phyloP scores from a whole-genome alignment of 148 eudicot species.

The Simmondsia chinensis region DNA sequence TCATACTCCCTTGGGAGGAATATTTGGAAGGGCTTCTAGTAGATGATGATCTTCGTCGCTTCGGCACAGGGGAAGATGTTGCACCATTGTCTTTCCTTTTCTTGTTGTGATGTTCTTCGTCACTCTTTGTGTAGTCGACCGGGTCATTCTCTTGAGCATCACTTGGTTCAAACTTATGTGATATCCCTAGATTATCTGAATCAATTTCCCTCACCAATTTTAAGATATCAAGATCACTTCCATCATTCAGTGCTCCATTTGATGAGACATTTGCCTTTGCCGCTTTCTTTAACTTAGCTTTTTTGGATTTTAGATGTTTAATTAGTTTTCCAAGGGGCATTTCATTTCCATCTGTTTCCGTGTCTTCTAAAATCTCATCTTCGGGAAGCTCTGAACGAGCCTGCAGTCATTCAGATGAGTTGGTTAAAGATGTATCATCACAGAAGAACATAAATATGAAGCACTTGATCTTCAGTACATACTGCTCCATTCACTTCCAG shows the following conservation, averaged over 20 bases:
- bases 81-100: constrained; percentile 39
- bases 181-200: constrained; percentile 39
- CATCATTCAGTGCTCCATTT: constrained; percentile 30
- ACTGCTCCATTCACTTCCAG: constrained; percentile 71
- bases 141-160: constrained; percentile 45
- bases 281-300: constrained; percentile 50
- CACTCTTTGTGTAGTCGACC: constrained; percentile 14
- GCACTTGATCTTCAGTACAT: constrained; percentile 23
- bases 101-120: constrained; percentile 29
- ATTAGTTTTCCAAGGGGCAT: constrained; percentile 82
- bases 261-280: constrained; percentile 32
- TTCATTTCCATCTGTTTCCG: constrained; percentile 75
- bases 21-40: constrained; percentile 22
- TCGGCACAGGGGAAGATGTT: constrained; percentile 45
- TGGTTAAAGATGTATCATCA: constrained; percentile 5
- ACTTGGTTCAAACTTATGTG: constrained; percentile 49
- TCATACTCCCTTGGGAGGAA: constrained; percentile 20
- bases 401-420: constrained; percentile 25
- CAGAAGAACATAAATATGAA: constrained; percentile 6
- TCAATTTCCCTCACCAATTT: constrained; percentile 77
- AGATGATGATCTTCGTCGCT: constrained; percentile 66
- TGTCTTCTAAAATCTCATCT: constrained; percentile 58
- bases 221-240: constrained; percentile 50
- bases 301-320: constrained; percentile 75
- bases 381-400: constrained; percentile 43